Base-by-base conservation (phyloP, 2,329 filamentous ascomycete genomes). In the Magnaporthiopsis poae region DNA sequence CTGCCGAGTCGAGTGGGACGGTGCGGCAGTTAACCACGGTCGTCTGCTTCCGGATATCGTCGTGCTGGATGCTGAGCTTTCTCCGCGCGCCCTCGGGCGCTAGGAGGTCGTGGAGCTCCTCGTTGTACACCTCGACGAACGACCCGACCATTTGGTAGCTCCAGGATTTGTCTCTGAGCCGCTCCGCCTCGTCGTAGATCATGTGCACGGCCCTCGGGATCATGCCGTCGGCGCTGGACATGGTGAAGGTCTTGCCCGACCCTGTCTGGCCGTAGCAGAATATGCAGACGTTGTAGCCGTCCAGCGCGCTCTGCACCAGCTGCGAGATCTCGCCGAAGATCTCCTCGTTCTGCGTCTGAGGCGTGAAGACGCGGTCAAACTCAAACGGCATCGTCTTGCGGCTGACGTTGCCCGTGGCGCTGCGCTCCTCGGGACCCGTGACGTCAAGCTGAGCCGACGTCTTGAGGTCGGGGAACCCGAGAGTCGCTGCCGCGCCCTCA, bases 251-350 rank as follows among this genome's bases (percentile, higher is more conserved):
- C 82, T 99, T 99, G 68, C 95, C 95, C 25, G 93, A 95, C 3
- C 95, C 95, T 0, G 95, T 99, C 77, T 99, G 95, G 61, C 95
- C 95, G 74, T 99, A 99, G 75, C 93, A 97, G 79, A 99, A 96
- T 69, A 99, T 98, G 77, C 94, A 98, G 65, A 99, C 95, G 71
- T 98, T 99, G 80, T 96, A 99, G 1, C 95, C 95, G 73, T 99
- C 95, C 59, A 99, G 83, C 0, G 96, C 95, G 71, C 91, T 96
- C 77, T 99, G 95, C 1, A 99, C 93, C 46, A 99, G 85, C 75
- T 99, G 95, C 67, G 92, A 96, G 74, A 98, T 98, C 75, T 99
- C 95, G 66, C 91, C 91, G 74, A 99, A 99, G 0, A 99, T 88
- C 70, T 96, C 90, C 25, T 86, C 82, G 74, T 99, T 99, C 71